These are phyloP conservation scores for Daldinia vernicosa DNA, from an alignment of 495 filamentous ascomycete species.

Conservation along the genomic window DNA sequence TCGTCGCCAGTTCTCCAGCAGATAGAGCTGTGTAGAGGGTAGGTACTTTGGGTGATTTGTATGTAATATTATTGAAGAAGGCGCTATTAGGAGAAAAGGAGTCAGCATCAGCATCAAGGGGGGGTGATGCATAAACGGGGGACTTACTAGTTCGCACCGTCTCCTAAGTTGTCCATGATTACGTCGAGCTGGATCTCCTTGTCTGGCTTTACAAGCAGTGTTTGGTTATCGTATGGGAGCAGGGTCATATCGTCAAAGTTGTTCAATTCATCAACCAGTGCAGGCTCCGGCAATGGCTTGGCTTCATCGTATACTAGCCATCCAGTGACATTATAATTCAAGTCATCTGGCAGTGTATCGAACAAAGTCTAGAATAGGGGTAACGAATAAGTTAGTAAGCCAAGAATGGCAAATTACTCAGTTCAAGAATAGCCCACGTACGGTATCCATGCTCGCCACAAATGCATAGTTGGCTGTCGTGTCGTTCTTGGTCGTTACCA, in stretches of 20 bases:
- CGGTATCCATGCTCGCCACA: slow-evolving; percentile 68
- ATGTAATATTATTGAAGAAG: slow-evolving; percentile 84
- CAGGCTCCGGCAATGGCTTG: slow-evolving; percentile 65
- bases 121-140: neutral
- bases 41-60: slow-evolving; percentile 77
- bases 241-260: slow-evolving; percentile 79
- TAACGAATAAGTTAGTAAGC: slow-evolving; percentile 8
- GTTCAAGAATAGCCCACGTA: slow-evolving; percentile 40
- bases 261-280: slow-evolving; percentile 64
- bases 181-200: slow-evolving; percentile 69
- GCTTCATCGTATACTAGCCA: slow-evolving; percentile 78
- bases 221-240: slow-evolving; percentile 69
- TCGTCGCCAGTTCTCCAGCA: slow-evolving; percentile 66
- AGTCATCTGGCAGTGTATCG: slow-evolving; percentile 67
- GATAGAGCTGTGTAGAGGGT: slow-evolving; percentile 79
- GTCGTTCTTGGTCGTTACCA: slow-evolving; percentile 72
- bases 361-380: slow-evolving; percentile 66
- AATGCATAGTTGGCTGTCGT: slow-evolving; percentile 74
- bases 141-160: slow-evolving; percentile 78
- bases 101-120: slow-evolving; percentile 1
- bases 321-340: slow-evolving; percentile 81
- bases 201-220: slow-evolving; percentile 65
- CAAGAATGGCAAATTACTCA: neutral
- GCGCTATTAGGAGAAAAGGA: slow-evolving; percentile 56
- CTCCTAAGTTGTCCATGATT: slow-evolving; percentile 73